phyloP scores from a whole-genome alignment of 306 rosid genomes.

The Neltuma alba region DNA sequence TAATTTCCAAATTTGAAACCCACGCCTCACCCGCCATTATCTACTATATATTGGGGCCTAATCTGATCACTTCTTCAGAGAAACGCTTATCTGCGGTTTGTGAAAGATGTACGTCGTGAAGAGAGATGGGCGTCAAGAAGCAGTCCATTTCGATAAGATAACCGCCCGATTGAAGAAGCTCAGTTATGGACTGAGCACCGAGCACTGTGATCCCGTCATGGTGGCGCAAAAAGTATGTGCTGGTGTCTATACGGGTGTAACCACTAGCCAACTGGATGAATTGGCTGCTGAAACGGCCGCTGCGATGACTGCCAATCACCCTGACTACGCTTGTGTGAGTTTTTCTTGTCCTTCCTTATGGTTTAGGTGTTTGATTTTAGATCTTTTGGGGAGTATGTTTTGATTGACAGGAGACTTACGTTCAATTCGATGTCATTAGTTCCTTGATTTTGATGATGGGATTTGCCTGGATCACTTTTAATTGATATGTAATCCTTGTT shows the following conservation, averaged over 20 bases:
- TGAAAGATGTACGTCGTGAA: slow-evolving; percentile 64
- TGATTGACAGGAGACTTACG: not conserved
- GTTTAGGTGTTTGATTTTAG: not conserved
- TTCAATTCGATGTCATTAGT: not conserved
- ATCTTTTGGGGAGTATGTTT: not conserved
- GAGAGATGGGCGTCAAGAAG: slow-evolving; percentile 80
- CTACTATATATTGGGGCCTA: not conserved
- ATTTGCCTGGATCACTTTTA: not conserved
- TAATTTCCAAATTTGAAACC: slow-evolving; percentile 23
- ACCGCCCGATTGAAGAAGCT: slow-evolving; percentile 90
- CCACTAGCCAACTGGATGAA: slow-evolving; percentile 92
- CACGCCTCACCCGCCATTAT: not conserved
- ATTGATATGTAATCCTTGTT: not conserved
- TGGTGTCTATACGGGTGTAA: slow-evolving; percentile 82
- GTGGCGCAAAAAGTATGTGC: slow-evolving; percentile 91
- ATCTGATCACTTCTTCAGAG: slow-evolving; percentile 45
- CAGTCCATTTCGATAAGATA: slow-evolving; percentile 82
- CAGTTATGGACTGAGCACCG: slow-evolving; percentile 78
- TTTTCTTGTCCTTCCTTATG: not conserved
- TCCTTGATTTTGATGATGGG: not conserved
- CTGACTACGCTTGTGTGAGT: slow-evolving; percentile 88
- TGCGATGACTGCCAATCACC: slow-evolving; percentile 87
- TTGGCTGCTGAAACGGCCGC: slow-evolving; percentile 97
- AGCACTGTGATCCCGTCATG: slow-evolving; percentile 83
- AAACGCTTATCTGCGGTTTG: not conserved